phyloP scores from a whole-genome alignment of 192 early-diverging fungal species.

The Coemansia sp. region DNA sequence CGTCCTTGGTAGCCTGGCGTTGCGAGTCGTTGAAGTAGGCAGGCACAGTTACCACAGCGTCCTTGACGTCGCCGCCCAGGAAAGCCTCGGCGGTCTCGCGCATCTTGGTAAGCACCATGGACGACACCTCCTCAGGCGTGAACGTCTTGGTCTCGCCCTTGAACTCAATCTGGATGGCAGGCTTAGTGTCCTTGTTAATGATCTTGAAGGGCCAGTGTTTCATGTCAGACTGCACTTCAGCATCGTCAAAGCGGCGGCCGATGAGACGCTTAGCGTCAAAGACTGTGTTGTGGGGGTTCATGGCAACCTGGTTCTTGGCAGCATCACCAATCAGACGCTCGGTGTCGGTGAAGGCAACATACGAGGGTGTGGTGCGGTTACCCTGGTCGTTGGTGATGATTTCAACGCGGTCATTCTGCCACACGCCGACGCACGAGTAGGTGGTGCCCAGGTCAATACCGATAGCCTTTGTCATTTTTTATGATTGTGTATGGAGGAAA shows the following conservation, averaged over 20 bases:
- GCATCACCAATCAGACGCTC: slow-evolving; percentile 99
- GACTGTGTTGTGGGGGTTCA: slow-evolving; percentile 98
- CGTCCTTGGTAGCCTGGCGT: slow-evolving; percentile 99
- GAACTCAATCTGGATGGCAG: slow-evolving; percentile 87
- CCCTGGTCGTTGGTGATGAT: slow-evolving; percentile 99
- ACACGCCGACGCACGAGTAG: slow-evolving; percentile 64
- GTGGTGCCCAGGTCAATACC: slow-evolving; percentile 66
- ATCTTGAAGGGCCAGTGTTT: slow-evolving; percentile 99
- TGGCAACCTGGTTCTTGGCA: slow-evolving; percentile 98
- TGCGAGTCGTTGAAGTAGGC: slow-evolving; percentile 99
- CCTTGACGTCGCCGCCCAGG: slow-evolving; percentile 75
- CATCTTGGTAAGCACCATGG: slow-evolving; percentile 99
- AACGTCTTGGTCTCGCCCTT: slow-evolving; percentile 97
- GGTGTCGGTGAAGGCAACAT: slow-evolving; percentile 93
- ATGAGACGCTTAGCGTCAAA: slow-evolving; percentile 99
- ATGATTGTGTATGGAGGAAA: slow-evolving; percentile 7
- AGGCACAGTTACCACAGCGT: slow-evolving; percentile 97
- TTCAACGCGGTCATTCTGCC: slow-evolving; percentile 81
- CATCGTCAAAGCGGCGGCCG: slow-evolving; percentile 88
- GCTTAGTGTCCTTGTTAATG: slow-evolving; percentile 83
- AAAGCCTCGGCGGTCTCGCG: slow-evolving; percentile 94
- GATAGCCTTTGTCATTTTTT: slow-evolving; percentile 54
- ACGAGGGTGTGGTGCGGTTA: slow-evolving; percentile 97
- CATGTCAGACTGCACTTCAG: slow-evolving; percentile 98
- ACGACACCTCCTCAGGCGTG: slow-evolving; percentile 95